phyloP scores from a whole-genome alignment of 371 early-diverging fungal species.

The Fennellomyces sp. region DNA sequence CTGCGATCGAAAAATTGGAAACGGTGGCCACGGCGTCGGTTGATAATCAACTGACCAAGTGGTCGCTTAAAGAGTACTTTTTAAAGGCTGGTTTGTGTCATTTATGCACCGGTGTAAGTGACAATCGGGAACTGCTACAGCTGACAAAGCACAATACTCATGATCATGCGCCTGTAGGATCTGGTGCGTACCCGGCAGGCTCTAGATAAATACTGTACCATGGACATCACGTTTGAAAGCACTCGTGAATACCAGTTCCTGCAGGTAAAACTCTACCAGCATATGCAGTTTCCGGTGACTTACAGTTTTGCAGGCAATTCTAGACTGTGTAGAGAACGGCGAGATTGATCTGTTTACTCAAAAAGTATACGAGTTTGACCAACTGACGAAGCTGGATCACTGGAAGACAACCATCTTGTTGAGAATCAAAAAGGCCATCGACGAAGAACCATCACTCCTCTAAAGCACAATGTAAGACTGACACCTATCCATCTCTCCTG shows the following conservation, averaged over 20 bases:
- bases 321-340: slow-evolving; percentile 74
- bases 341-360: slow-evolving; percentile 85
- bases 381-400: slow-evolving; percentile 85
- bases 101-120: slow-evolving; percentile 66
- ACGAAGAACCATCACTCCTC: slow-evolving; percentile 46
- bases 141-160: background rate
- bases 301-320: slow-evolving; percentile 52
- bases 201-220: slow-evolving; percentile 76
- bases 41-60: slow-evolving; percentile 91
- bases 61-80: slow-evolving; percentile 93
- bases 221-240: slow-evolving; percentile 85
- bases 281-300: background rate
- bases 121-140: background rate
- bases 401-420: slow-evolving; percentile 95
- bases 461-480: too few relatives aligned
- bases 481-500: too few relatives aligned
- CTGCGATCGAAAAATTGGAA: slow-evolving; percentile 89
- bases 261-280: slow-evolving; percentile 40
- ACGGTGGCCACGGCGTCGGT: slow-evolving; percentile 77
- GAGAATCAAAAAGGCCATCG: slow-evolving; percentile 87
- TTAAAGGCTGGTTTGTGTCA: slow-evolving; percentile 93
- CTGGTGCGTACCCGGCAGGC: slow-evolving; percentile 70
- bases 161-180: slow-evolving; percentile 55
- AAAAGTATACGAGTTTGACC: slow-evolving; percentile 82
- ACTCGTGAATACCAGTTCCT: slow-evolving; percentile 89